Evolutionary conservation across 768 basidiomycete species (phyloP).

Genomic region (Antrodiella citrinella): DNA sequence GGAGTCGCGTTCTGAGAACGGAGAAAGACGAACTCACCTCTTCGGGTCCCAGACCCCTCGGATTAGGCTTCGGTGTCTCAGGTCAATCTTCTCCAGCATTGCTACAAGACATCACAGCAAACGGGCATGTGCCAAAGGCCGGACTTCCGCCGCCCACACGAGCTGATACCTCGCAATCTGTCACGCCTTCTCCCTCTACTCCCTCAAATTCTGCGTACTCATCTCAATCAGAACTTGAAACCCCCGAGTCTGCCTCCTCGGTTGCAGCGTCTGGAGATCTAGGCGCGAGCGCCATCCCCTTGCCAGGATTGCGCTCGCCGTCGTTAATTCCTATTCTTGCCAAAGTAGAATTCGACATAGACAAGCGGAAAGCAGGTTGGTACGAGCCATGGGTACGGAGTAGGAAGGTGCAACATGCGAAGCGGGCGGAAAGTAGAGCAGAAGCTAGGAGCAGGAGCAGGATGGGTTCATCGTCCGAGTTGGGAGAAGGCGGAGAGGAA

Average conservation of each 20-base stretch:
- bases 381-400: constrained; percentile 78
- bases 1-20: constrained; percentile 60
- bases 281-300: constrained; percentile 43
- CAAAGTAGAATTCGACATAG: constrained; percentile 94
- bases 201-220: constrained; percentile 26
- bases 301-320: constrained; percentile 57
- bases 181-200: constrained; percentile 37
- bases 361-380: constrained; percentile 72
- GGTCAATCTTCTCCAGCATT: constrained; percentile 19
- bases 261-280: constrained; percentile 20
- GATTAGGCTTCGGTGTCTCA: constrained; percentile 26
- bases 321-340: constrained; percentile 79
- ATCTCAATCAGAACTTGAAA: constrained; percentile 37
- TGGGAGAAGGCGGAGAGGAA: constrained; percentile 16
- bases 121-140: constrained; percentile 31
- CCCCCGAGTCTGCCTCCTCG: constrained; percentile 41
- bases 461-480: constrained; percentile 11
- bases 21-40: constrained; percentile 39
- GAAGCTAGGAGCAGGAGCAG: constrained; percentile 22
- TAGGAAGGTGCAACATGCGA: constrained; percentile 51
- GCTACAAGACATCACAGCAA: constrained; percentile 24
- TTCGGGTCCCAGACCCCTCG: constrained; percentile 29
- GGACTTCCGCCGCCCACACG: constrained; percentile 34
- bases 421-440: constrained; percentile 39
- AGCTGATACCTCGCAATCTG: constrained; percentile 30